Evolutionary conservation across 495 filamentous ascomycete species (phyloP), one percentile per base, ranked within the genome.

Genomic region (Aspergillus kassunensis): DNA sequence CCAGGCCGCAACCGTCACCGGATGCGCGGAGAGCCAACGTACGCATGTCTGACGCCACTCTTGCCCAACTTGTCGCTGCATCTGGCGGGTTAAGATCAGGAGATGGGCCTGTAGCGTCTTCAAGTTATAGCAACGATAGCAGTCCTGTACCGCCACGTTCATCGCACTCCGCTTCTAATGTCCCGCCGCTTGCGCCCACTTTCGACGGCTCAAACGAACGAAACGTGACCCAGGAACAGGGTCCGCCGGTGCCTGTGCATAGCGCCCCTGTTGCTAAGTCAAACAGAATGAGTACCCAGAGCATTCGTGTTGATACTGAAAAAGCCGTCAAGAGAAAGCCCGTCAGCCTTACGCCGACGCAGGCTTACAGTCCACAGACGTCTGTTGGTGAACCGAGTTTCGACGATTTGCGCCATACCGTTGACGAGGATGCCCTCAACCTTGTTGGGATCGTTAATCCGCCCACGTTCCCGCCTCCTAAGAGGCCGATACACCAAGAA

Each of bases 31-130:
- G 82, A 49, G 87, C 85, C 46, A 91, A 86, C 49, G 89, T 84
- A 55, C 82, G 89, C 10, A 82, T 97, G 68, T 95, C 91, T 19
- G 74, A 81, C 49, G 84, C 82, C 4, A 97, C 91, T 13, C 75
- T 97, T 8, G 76, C 83, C 2, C 89, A 95, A 60, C 62, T 97
- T 43, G 79, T 80, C 25, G 84, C 82, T 34, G 86, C 86, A 33
- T 62, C 59, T 9, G 81, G 80, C 13, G 79, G 74, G 16, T 59
- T 80, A 43, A 66, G 66, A 4, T 57, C 64, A 33, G 54, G 51
- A 11, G 62, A 57, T 42, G 59, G 73, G 27, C 69, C 75, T 21
- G 66, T 66, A 54, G 57, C 64, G 24, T 62, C 56, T 31, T 63
- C 68, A 25, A 58, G 60, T 41, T 58, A 69, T 21, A 57, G 64